phyloP scores from a whole-genome alignment of 345 rosid species.

The Pelargonium nanum region DNA sequence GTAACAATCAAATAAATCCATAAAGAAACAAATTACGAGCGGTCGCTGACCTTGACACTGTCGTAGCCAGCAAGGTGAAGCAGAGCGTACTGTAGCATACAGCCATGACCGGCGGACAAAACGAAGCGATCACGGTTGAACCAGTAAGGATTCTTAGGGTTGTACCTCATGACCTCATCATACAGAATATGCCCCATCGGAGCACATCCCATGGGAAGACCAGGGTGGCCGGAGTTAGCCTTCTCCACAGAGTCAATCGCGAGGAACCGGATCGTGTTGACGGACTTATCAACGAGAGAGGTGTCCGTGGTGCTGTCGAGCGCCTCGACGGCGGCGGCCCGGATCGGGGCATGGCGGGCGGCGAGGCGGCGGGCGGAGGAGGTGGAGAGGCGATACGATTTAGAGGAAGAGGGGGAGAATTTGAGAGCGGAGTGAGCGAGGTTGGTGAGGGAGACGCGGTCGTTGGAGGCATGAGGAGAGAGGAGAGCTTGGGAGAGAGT shows the following conservation, averaged over 20 bases:
- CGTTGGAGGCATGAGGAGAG: conserved; percentile 31
- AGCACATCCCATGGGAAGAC: conserved; percentile 96
- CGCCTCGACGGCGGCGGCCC: conserved; percentile 50
- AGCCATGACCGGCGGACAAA: conserved; percentile 92
- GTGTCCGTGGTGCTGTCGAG: conserved; percentile 41
- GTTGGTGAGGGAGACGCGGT: conserved; percentile 30
- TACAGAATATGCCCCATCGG: conserved; percentile 84
- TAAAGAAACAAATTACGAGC: background rate
- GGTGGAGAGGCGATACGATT: conserved; percentile 6
- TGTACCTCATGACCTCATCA: conserved; percentile 84
- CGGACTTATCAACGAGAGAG: conserved; percentile 61
- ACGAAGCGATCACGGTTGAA: conserved; percentile 95
- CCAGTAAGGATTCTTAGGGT: conserved; percentile 96
- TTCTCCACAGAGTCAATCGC: conserved; percentile 92
- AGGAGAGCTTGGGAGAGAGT: conserved; percentile 48
- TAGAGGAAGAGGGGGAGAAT: conserved; percentile 14
- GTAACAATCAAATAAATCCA: background rate
- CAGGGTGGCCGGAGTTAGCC: conserved; percentile 96
- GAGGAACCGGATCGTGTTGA: conserved; percentile 77
- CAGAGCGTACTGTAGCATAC: conserved; percentile 88
- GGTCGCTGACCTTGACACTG: conserved; percentile 46
- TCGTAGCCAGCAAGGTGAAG: conserved; percentile 98
- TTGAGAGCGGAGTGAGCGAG: conserved; percentile 47
- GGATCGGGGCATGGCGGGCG: conserved; percentile 15
- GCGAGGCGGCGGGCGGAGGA: conserved; percentile 17